phyloP scores from a whole-genome alignment of 2,329 filamentous ascomycete species.

The Hypoxylon sp. region DNA sequence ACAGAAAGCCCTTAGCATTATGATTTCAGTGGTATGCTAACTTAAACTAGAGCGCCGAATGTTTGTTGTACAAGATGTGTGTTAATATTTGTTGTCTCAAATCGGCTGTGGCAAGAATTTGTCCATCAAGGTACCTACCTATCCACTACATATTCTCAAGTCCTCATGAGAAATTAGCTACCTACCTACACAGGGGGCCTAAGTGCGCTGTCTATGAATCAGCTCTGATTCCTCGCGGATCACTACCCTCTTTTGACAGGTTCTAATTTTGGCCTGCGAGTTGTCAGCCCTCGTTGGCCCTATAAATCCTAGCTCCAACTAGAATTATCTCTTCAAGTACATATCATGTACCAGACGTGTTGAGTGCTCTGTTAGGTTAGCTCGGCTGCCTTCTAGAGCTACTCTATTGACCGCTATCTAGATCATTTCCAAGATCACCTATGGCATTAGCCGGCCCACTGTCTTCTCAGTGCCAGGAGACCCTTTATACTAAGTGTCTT shows the following conservation, averaged over 20 bases:
- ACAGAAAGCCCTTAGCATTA: constrained; percentile 4
- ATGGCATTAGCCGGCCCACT: constrained; percentile 1
- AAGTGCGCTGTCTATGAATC: neutral
- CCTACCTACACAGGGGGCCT: too few relatives aligned
- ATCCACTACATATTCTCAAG: too few relatives aligned
- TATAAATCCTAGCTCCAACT: constrained; percentile 9
- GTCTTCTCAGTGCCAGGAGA: constrained; percentile 6
- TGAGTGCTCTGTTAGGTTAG: constrained; percentile 10
- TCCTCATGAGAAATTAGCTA: too few relatives aligned
- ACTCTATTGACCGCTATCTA: constrained; percentile 19
- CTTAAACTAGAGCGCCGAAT: too few relatives aligned
- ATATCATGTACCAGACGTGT: neutral
- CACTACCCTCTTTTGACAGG: constrained; percentile 2
- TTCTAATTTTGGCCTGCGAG: constrained; percentile 23
- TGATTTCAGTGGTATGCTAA: too few relatives aligned
- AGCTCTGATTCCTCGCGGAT: constrained; percentile 1
- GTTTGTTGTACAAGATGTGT: constrained; percentile 1
- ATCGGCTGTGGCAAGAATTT: too few relatives aligned
- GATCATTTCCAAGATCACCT: neutral
- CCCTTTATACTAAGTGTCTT: constrained; percentile 5
- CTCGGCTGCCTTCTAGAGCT: constrained; percentile 18
- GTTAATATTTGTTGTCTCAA: too few relatives aligned
- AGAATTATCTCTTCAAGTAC: constrained; percentile 4
- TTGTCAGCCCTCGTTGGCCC: too few relatives aligned
- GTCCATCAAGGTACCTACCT: too few relatives aligned